A percentile compares a stretch with the other conserved stretches of the same genome.
phyloP scores from a whole-genome alignment of 345 rosid species.

The Eucalyptus paniculata region DNA sequence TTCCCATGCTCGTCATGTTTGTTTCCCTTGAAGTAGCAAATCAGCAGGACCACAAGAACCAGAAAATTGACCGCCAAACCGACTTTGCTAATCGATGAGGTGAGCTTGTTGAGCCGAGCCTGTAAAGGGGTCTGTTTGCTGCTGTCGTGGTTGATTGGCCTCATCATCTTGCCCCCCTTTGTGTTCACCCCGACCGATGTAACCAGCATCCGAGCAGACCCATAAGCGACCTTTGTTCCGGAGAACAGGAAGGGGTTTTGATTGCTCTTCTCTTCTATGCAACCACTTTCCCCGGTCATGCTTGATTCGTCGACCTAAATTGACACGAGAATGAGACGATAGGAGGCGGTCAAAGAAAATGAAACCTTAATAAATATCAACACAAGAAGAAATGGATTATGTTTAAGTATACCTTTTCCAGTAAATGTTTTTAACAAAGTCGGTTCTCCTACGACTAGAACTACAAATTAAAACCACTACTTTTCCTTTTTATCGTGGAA shows the following conservation, averaged over 20 bases:
- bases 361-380: neutral
- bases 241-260: slow-evolving; percentile 43
- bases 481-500: neutral
- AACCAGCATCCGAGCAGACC: slow-evolving; percentile 44
- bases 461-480: neutral
- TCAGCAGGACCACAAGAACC: slow-evolving; percentile 46
- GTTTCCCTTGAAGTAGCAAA: slow-evolving; percentile 61
- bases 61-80: slow-evolving; percentile 55
- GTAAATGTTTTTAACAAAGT: too few relatives aligned
- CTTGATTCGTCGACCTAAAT: slow-evolving; percentile 33
- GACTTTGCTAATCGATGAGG: slow-evolving; percentile 46
- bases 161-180: slow-evolving; percentile 65
- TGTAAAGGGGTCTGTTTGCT: slow-evolving; percentile 5
- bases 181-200: slow-evolving; percentile 70
- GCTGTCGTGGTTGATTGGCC: slow-evolving; percentile 27
- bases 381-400: neutral
- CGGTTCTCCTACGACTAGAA: neutral
- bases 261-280: slow-evolving; percentile 14
- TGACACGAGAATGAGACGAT: neutral
- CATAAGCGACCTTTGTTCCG: slow-evolving; percentile 43
- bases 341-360: neutral
- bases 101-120: slow-evolving; percentile 43
- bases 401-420: neutral
- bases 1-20: slow-evolving; percentile 41
- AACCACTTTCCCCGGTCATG: slow-evolving; percentile 55